Percentiles rank a stretch among this genome's conserved stretches.
Evolutionary conservation across 352 stramenopile genomes (phyloP).

Genomic region (Blastocystis sp.): DNA sequence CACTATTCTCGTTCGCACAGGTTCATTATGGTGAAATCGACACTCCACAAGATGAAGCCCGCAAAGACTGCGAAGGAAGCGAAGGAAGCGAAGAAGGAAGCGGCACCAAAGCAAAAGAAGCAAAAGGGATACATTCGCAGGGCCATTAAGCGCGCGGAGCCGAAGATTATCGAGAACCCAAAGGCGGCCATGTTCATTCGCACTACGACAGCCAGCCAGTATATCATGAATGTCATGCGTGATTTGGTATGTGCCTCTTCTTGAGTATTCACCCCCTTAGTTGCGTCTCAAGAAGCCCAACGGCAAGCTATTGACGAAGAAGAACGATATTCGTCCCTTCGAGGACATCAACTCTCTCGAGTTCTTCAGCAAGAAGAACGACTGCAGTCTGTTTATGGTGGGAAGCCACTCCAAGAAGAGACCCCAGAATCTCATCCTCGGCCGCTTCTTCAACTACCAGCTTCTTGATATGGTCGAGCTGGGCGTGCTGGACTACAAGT

Average conservation of each 20-base stretch:
- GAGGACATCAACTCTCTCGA: constrained; percentile 89
- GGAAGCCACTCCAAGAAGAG: constrained; percentile 97
- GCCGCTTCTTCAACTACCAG: constrained; percentile 94
- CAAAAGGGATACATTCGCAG: constrained; percentile 83
- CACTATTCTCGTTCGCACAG: neutral
- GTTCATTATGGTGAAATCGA: neutral
- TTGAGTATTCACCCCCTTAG: constrained; percentile 20
- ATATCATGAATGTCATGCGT: constrained; percentile 83
- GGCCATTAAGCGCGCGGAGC: constrained; percentile 85
- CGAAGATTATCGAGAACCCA: constrained; percentile 89
- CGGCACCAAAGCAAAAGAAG: constrained; percentile 74
- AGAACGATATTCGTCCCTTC: constrained; percentile 91
- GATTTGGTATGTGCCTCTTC: constrained; percentile 79
- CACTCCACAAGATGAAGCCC: neutral
- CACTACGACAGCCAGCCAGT: constrained; percentile 86
- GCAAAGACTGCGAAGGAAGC: constrained; percentile 3
- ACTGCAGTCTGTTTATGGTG: constrained; percentile 92
- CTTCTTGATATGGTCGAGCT: constrained; percentile 97
- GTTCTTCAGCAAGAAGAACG: constrained; percentile 95
- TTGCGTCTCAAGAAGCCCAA: constrained; percentile 64
- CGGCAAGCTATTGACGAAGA: constrained; percentile 82
- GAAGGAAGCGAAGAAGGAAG: constrained; percentile 21
- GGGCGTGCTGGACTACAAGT: constrained; percentile 91
- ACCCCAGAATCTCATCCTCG: constrained; percentile 95
- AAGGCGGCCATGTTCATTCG: constrained; percentile 87